These are phyloP conservation scores for Annulohypoxylon bovei DNA, from an alignment of 495 filamentous ascomycete species.

Conservation along the genomic window DNA sequence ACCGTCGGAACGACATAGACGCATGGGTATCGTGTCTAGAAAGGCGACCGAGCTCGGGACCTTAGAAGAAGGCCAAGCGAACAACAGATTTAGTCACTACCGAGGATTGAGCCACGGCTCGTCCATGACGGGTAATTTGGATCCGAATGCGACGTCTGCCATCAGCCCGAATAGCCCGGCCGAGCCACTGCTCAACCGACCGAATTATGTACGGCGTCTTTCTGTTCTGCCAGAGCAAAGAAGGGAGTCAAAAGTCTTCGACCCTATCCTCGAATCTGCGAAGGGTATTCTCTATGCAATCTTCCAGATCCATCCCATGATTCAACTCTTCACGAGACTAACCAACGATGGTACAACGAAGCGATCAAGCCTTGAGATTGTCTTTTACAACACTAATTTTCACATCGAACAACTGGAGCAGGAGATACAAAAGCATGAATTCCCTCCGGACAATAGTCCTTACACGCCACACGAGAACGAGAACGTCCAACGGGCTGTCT, in stretches of 20 bases:
- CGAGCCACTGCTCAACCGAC: slow-evolving; percentile 62
- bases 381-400: slow-evolving; percentile 78
- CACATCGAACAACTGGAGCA: slow-evolving; percentile 80
- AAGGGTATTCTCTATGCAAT: slow-evolving; percentile 90
- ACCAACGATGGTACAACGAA: slow-evolving; percentile 72
- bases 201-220: slow-evolving; percentile 75
- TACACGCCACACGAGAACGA: slow-evolving; percentile 66
- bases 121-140: slow-evolving; percentile 67
- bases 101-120: slow-evolving; percentile 85
- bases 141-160: slow-evolving; percentile 43
- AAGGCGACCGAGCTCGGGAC: slow-evolving; percentile 79
- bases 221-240: slow-evolving; percentile 87
- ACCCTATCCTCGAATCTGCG: slow-evolving; percentile 78
- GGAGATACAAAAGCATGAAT: slow-evolving; percentile 73
- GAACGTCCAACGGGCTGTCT: slow-evolving; percentile 70
- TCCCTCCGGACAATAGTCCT: slow-evolving; percentile 61
- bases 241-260: slow-evolving; percentile 64
- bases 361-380: slow-evolving; percentile 77
- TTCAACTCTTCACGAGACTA: slow-evolving; percentile 75
- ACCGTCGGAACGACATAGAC: slow-evolving; percentile 63
- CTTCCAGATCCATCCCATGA: slow-evolving; percentile 79
- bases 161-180: slow-evolving; percentile 66
- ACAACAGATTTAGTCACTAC: slow-evolving; percentile 80
- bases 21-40: slow-evolving; percentile 87
- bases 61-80: slow-evolving; percentile 74